phyloP scores from a whole-genome alignment of 2,329 filamentous ascomycete genomes.

The Trichoderma harzianum region DNA sequence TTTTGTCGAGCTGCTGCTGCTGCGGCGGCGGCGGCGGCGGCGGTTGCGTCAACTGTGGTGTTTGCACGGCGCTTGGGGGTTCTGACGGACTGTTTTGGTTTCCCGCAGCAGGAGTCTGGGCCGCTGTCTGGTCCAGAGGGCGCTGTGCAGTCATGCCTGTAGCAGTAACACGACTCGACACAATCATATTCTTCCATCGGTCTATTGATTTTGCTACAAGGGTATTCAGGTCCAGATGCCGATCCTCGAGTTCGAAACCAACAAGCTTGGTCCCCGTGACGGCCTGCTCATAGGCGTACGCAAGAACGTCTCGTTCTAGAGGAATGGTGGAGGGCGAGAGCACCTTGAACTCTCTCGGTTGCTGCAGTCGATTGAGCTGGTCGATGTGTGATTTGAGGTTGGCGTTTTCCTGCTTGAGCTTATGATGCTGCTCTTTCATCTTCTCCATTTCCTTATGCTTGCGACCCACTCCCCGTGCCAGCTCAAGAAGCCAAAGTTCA shows the following conservation, averaged over 20 bases:
- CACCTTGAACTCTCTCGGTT: conserved; percentile 57
- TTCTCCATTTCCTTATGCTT: conserved; percentile 54
- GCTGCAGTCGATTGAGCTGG: conserved; percentile 55
- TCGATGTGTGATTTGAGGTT: conserved; percentile 58
- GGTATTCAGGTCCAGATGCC: conserved; percentile 49
- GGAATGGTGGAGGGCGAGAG: conserved; percentile 50
- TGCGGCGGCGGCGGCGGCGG: background rate
- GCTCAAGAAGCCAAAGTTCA: conserved; percentile 60
- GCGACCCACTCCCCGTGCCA: conserved; percentile 57
- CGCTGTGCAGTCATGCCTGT: conserved; percentile 50
- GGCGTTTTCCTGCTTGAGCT: conserved; percentile 53
- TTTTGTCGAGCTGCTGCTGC: conserved; percentile 24
- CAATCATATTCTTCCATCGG: conserved; percentile 60
- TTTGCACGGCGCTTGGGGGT: conserved; percentile 25
- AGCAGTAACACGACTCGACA: conserved; percentile 44
- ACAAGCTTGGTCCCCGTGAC: conserved; percentile 39
- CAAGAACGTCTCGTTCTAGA: conserved; percentile 47
- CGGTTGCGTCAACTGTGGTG: conserved; percentile 23
- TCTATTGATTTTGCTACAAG: conserved; percentile 55
- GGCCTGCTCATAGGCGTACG: conserved; percentile 45
- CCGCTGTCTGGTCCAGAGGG: conserved; percentile 39
- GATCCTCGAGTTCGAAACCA: conserved; percentile 50
- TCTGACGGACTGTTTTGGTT: conserved; percentile 25
- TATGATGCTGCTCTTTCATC: conserved; percentile 48
- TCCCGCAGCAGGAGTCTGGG: conserved; percentile 22